These are phyloP conservation scores for Hypericum androsaemum DNA, from an alignment of 345 rosid species.

Conservation along the genomic window DNA sequence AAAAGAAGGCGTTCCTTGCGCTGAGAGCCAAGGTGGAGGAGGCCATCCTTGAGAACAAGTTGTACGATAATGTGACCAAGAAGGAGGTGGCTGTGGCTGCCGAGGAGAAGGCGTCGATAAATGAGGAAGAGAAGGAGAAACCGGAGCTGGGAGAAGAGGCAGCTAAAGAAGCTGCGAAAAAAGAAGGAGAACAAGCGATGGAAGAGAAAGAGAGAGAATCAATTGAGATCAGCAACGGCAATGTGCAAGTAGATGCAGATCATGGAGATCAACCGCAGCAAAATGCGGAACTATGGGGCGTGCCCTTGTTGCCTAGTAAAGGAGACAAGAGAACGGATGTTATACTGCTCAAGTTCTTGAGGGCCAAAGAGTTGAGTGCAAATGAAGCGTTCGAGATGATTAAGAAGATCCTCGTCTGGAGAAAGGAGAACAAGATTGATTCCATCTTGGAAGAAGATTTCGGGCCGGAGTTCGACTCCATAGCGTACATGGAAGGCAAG, in stretches of 20 bases:
- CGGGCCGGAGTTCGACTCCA: conserved; percentile 5
- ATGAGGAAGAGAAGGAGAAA: neutral
- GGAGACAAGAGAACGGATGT: conserved; percentile 17
- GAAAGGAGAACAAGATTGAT: conserved; percentile 22
- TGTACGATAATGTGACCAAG: conserved; percentile 10
- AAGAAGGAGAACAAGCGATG: neutral
- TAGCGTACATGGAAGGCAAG: conserved; percentile 12
- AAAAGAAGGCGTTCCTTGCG: conserved; percentile 20
- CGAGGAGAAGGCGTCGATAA: no score
- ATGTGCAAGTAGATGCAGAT: no score
- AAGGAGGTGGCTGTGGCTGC: no score
- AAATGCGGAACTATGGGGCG: conserved; percentile 12
- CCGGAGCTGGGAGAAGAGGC: neutral
- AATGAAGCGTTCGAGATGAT: conserved; percentile 21
- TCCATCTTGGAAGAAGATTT: conserved; percentile 14
- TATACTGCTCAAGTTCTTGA: conserved; percentile 11
- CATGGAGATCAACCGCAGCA: neutral
- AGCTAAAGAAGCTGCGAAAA: neutral
- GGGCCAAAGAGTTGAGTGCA: conserved; percentile 17
- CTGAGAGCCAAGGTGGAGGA: conserved; percentile 22
- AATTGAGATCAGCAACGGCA: no score
- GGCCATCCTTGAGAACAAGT: conserved; percentile 16
- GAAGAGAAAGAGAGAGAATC: neutral
- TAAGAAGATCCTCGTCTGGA: conserved; percentile 15
- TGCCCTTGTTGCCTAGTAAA: conserved; percentile 17